phyloP scores from a whole-genome alignment of 331 rosid species.

The Spiraea crenata region DNA sequence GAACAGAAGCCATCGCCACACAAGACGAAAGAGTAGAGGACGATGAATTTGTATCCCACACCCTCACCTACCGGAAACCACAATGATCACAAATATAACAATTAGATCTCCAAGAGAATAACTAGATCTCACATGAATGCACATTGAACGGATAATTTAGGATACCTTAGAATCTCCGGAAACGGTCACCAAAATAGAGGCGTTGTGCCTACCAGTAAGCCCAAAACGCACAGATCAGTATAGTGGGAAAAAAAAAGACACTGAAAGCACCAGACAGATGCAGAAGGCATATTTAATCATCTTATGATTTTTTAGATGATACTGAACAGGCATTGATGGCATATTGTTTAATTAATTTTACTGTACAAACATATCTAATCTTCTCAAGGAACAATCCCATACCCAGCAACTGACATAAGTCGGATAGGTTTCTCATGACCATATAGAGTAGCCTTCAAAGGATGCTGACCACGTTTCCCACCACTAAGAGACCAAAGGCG shows the following conservation, averaged over 20 bases:
- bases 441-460: slow-evolving; percentile 66
- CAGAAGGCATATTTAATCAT: not conserved
- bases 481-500: slow-evolving; percentile 77
- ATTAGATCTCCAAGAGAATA: not conserved
- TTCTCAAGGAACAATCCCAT: slow-evolving; percentile 25
- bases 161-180: slow-evolving; percentile 83
- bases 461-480: slow-evolving; percentile 61
- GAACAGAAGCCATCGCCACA: slow-evolving; percentile 69
- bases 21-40: slow-evolving; percentile 62
- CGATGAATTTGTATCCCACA: slow-evolving; percentile 72
- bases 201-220: slow-evolving; percentile 48
- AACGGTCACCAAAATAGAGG: slow-evolving; percentile 70
- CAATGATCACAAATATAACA: slow-evolving; percentile 18
- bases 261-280: no score
- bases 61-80: slow-evolving; percentile 55
- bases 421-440: slow-evolving; percentile 80
- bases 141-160: not conserved
- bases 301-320: not conserved
- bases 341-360: not conserved
- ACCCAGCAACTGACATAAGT: slow-evolving; percentile 74
- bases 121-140: not conserved
- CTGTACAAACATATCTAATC: not conserved
- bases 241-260: slow-evolving; percentile 15
- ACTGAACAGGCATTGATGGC: not conserved
- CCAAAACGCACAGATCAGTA: slow-evolving; percentile 13